phyloP scores from a whole-genome alignment of 805 yeast genomes.

The Saccharomyces kudriavzevii region DNA sequence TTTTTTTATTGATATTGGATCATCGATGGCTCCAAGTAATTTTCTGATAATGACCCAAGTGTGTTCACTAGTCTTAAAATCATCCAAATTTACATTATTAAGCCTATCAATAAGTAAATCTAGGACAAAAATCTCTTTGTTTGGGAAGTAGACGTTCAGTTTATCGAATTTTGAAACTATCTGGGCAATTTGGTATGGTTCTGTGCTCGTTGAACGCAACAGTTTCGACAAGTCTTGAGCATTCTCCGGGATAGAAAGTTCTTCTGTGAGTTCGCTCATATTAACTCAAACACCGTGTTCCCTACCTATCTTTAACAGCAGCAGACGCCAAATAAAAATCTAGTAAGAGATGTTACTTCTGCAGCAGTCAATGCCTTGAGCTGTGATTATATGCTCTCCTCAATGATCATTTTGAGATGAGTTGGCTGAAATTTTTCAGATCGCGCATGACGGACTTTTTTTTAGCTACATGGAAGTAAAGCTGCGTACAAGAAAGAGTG shows the following conservation, averaged over 20 bases:
- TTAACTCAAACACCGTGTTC: neutral
- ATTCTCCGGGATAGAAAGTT: constrained; percentile 13
- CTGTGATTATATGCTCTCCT: neutral
- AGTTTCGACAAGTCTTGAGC: constrained; percentile 49
- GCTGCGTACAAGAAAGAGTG: neutral
- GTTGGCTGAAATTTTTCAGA: neutral
- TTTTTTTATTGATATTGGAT: constrained; percentile 31
- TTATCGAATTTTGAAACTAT: constrained; percentile 31
- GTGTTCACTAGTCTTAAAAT: constrained; percentile 36
- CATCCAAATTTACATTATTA: constrained; percentile 37
- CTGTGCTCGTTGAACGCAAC: constrained; percentile 46
- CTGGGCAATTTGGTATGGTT: constrained; percentile 36
- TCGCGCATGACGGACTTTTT: neutral
- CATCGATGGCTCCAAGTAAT: constrained; percentile 32
- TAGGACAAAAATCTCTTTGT: constrained; percentile 44
- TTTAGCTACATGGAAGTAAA: neutral
- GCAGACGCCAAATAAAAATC: neutral
- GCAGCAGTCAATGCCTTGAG: neutral
- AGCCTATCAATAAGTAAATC: constrained; percentile 56
- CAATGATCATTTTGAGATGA: neutral
- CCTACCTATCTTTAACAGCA: neutral
- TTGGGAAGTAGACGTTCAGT: constrained; percentile 43
- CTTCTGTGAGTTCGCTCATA: neutral
- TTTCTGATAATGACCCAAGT: constrained; percentile 46
- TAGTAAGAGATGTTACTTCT: neutral